These are phyloP conservation scores for Sphaerulina populicola DNA, from an alignment of 2,329 filamentous ascomycete genomes.

Conservation along the genomic window DNA sequence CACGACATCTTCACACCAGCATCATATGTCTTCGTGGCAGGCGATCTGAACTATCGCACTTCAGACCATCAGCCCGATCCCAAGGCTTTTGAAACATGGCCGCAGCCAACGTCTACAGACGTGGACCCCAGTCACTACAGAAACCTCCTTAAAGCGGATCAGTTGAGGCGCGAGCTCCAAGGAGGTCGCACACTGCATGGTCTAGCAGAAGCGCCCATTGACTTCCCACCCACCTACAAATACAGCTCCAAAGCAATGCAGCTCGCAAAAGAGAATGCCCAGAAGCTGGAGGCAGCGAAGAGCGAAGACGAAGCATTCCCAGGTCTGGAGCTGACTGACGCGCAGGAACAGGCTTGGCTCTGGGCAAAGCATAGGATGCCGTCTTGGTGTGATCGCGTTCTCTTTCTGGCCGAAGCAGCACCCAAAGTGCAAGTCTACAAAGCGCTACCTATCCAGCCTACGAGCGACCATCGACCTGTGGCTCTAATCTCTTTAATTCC, in stretches of 20 bases:
- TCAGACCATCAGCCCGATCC: conserved; percentile 54
- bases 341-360: conserved; percentile 21
- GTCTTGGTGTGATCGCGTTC: conserved; percentile 84
- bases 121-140: conserved; percentile 55
- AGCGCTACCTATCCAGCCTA: conserved; percentile 67
- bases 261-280: conserved; percentile 23
- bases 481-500: conserved; percentile 62
- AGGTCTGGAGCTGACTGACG: conserved; percentile 13
- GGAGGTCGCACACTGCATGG: conserved; percentile 68
- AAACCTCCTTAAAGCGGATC: conserved; percentile 64
- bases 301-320: conserved; percentile 15
- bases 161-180: conserved; percentile 63
- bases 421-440: conserved; percentile 55
- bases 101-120: conserved; percentile 48
- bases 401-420: conserved; percentile 51
- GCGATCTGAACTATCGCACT: conserved; percentile 93
- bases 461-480: conserved; percentile 82
- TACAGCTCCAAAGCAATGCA: conserved; percentile 48
- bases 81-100: conserved; percentile 52
- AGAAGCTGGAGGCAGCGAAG: conserved; percentile 14
- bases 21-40: conserved; percentile 74
- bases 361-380: conserved; percentile 82
- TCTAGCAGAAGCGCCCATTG: conserved; percentile 62
- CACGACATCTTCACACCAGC: conserved; percentile 60
- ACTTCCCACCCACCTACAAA: conserved; percentile 92